Conservation (phyloP, 371 early-diverging fungal genomes). For the Dichotomocladium elegans region DNA sequence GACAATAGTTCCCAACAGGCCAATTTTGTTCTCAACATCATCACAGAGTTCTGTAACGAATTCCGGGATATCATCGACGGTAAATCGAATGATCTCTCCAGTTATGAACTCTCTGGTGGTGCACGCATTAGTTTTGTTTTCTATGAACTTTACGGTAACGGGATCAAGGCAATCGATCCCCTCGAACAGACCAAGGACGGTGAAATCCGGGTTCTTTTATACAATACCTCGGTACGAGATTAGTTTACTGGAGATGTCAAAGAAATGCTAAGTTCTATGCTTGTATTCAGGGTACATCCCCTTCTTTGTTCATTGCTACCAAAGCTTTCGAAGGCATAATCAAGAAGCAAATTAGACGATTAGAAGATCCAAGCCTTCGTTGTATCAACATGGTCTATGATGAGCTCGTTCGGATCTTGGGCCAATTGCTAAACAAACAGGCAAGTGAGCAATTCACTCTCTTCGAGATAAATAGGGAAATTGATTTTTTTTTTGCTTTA, state of each 20-base stretch:
- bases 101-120: slow-evolving; percentile 96
- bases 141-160: slow-evolving; percentile 92
- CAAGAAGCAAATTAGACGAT: slow-evolving; percentile 94
- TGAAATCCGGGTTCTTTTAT: slow-evolving; percentile 96
- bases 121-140: slow-evolving; percentile 98
- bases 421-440: slow-evolving; percentile 86
- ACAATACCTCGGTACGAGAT: slow-evolving; percentile 88
- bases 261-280: not conserved
- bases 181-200: slow-evolving; percentile 97
- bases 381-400: slow-evolving; percentile 94
- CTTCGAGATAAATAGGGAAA: too few species aligned
- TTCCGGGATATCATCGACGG: slow-evolving; percentile 94
- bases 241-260: not conserved
- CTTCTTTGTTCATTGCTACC: slow-evolving; percentile 95
- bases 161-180: slow-evolving; percentile 93
- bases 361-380: slow-evolving; percentile 95
- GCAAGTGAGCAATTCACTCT: slow-evolving; percentile 27
- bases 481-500: too few species aligned
- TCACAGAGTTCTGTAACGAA: slow-evolving; percentile 96
- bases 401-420: slow-evolving; percentile 91
- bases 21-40: slow-evolving; percentile 89
- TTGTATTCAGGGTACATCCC: slow-evolving; percentile 79
- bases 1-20: slow-evolving; percentile 53
- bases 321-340: slow-evolving; percentile 97
- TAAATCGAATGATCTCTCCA: slow-evolving; percentile 87